Evolutionary conservation across 495 filamentous ascomycete species (phyloP), one percentile per base, ranked within the genome.

Genomic region (Bathelium albidoporum): DNA sequence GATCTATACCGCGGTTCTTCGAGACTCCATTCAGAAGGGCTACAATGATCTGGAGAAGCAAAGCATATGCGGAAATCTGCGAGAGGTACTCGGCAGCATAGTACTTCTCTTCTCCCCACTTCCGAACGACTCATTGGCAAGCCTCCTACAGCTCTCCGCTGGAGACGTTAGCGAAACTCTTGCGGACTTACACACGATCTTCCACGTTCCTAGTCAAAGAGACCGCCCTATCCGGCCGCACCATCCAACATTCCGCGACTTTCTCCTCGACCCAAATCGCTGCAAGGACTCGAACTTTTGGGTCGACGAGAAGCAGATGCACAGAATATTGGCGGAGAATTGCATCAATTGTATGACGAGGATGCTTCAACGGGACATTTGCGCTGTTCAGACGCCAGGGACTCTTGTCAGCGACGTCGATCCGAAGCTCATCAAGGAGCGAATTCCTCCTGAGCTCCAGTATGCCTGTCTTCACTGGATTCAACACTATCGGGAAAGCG

Each of bases 401-500:
- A 45, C 36, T 10, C 66, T 60, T 22, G 26, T 39, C 12, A 55
- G 4, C n/a, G 45, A 68, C 16, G n/a, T 68, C 14, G 32, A 64
- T n/a, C 22, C 39, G 22, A 29, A 26, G 1, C 24, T 26, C 34
- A 31, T 64, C 2, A 49, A 59, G 32, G 59, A 43, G 14, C 32
- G 52, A 39, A 28, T 68, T 26, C 58, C 66, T n/a, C 26, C 53
- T 1, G 63, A 65, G 4, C 36, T 74, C 26, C 68, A 68, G 59
- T 76, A 74, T 65, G 69, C 73, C 32, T 74, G 71, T 55, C 59
- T 58, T 7, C 69, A 74, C 62, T 74, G 68, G 74, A 59, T 71
- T 11, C 16, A 71, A 11, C 72, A 74, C 62, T 63, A 73, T 29
- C 69, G 60, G 26, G 32, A 63, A 49, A 63, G 64, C 52, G 58